These are phyloP conservation scores for Ceratocystis cacaofunesta DNA, from an alignment of 2,329 filamentous ascomycete species.

Conservation along the genomic window DNA sequence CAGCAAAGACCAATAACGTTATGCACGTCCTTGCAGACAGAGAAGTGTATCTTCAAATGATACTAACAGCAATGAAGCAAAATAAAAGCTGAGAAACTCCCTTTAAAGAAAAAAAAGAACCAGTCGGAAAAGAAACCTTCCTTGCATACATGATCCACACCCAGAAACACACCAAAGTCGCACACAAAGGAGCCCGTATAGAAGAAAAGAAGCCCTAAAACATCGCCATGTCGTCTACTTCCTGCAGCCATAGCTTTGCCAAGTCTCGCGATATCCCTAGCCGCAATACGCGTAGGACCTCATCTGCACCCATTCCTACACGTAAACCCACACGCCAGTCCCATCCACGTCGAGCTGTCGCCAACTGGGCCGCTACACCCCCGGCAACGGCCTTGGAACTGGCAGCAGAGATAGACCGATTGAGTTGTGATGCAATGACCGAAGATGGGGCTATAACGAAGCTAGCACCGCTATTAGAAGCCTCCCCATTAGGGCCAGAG, in stretches of 20 bases:
- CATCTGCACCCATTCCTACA: constrained; percentile 45
- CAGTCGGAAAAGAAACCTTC: neutral
- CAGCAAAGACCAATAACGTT: neutral
- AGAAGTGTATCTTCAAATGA: neutral
- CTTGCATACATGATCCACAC: neutral
- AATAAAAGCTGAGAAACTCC: neutral
- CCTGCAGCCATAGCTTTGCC: constrained; percentile 51
- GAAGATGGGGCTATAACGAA: constrained; percentile 52
- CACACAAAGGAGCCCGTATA: neutral
- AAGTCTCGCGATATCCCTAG: constrained; percentile 61
- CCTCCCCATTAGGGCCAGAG: constrained; percentile 34
- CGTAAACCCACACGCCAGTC: constrained; percentile 69
- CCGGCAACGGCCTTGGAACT: constrained; percentile 28
- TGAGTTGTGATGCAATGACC: constrained; percentile 49
- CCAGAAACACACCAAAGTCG: neutral
- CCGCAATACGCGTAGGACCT: constrained; percentile 59
- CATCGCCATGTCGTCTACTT: constrained; percentile 41
- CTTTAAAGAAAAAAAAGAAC: neutral
- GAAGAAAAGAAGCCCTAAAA: constrained; percentile 21
- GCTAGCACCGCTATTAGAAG: constrained; percentile 41
- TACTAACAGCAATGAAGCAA: neutral
- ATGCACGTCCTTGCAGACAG: neutral
- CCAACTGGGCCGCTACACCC: neutral
- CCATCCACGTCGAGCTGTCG: constrained; percentile 43
- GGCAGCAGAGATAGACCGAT: constrained; percentile 43